These are phyloP conservation scores for Atkinsonella texensis DNA, from an alignment of 2,329 filamentous ascomycete species.

Conservation along the genomic window DNA sequence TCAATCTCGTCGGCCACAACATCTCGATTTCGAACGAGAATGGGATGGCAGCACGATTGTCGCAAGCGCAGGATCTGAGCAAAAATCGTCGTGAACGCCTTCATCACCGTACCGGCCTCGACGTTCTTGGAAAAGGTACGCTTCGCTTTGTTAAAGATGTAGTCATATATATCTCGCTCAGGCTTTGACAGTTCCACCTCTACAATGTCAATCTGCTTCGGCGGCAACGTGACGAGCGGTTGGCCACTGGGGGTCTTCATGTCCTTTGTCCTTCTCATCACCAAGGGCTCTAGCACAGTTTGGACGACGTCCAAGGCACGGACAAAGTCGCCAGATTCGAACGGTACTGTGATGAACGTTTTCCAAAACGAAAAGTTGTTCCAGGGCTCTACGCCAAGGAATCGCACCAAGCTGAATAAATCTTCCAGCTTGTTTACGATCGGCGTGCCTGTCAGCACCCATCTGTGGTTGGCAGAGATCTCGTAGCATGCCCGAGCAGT, in stretches of 20 bases:
- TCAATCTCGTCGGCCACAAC: slow-evolving; percentile 82
- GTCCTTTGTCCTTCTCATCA: slow-evolving; percentile 88
- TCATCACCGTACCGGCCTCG: slow-evolving; percentile 84
- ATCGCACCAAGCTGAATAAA: slow-evolving; percentile 83
- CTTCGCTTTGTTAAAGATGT: slow-evolving; percentile 75
- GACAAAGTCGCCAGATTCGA: slow-evolving; percentile 90
- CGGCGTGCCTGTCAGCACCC: slow-evolving; percentile 88
- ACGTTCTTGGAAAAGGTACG: slow-evolving; percentile 75
- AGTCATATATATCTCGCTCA: slow-evolving; percentile 85
- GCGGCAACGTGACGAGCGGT: slow-evolving; percentile 66
- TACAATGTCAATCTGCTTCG: slow-evolving; percentile 73
- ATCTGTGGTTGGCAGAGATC: slow-evolving; percentile 71
- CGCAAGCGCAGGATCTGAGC: slow-evolving; percentile 87
- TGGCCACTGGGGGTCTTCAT: slow-evolving; percentile 87
- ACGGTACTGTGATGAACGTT: slow-evolving; percentile 94
- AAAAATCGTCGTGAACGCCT: slow-evolving; percentile 94
- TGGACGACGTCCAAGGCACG: slow-evolving; percentile 93
- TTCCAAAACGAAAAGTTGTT: slow-evolving; percentile 99
- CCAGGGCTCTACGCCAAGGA: slow-evolving; percentile 92
- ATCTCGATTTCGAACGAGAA: slow-evolving; percentile 74
- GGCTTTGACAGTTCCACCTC: slow-evolving; percentile 73
- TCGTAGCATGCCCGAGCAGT: slow-evolving; percentile 93
- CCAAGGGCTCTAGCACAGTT: slow-evolving; percentile 90
- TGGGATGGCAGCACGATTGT: slow-evolving; percentile 88
- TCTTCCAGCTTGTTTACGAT: slow-evolving; percentile 96